phyloP scores from a whole-genome alignment of 495 filamentous ascomycete species.

The Platismatia glauca region DNA sequence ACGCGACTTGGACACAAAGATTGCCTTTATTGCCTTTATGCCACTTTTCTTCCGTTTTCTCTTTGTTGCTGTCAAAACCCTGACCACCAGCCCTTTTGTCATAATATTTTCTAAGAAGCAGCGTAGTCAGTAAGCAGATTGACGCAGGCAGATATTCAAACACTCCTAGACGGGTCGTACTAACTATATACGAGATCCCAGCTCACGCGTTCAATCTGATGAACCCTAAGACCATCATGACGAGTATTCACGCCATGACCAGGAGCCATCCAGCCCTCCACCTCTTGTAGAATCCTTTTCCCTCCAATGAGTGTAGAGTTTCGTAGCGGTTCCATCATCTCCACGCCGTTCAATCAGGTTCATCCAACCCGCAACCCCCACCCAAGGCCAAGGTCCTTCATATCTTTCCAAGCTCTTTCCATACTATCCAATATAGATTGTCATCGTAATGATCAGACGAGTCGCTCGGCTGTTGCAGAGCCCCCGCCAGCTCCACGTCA shows the following conservation, averaged over 20 bases:
- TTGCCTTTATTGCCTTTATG: background rate
- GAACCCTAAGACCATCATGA: too few species aligned
- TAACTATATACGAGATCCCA: background rate
- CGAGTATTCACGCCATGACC: too few species aligned
- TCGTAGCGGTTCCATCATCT: too few species aligned
- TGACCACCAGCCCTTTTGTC: background rate
- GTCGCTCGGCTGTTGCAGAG: too few species aligned
- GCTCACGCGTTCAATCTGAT: too few species aligned
- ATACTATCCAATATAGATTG: too few species aligned
- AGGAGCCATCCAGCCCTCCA: too few species aligned
- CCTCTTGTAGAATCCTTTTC: too few species aligned
- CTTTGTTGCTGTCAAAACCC: background rate
- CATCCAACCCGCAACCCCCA: background rate
- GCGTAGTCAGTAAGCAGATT: background rate
- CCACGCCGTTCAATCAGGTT: too few species aligned
- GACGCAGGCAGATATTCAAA: background rate
- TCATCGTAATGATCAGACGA: too few species aligned
- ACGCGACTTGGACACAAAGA: background rate
- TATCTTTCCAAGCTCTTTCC: background rate
- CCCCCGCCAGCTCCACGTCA: too few species aligned
- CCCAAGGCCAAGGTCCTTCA: background rate
- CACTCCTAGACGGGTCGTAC: background rate
- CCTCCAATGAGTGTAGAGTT: too few species aligned
- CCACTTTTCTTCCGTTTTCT: background rate
- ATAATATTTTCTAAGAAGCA: background rate